Conservation (phyloP, 2,329 filamentous ascomycete species). For the Erysiphe pulchra region DNA sequence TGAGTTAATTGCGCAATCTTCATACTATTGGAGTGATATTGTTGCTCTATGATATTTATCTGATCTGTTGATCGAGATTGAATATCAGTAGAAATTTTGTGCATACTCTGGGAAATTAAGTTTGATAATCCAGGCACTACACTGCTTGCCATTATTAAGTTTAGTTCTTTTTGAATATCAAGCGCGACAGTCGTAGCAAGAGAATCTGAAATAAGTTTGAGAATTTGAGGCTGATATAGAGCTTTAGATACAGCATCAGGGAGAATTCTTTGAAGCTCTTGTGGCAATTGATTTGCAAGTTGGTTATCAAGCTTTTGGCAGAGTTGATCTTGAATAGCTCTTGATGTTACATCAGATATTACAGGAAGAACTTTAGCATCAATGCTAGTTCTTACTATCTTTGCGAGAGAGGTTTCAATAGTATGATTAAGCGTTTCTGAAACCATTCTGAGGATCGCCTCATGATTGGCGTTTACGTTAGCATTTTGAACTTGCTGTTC, state of each 20-base stretch:
- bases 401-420: slow-evolving; percentile 22
- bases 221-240: slow-evolving; percentile 47
- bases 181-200: slow-evolving; percentile 39
- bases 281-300: slow-evolving; percentile 16
- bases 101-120: slow-evolving; percentile 36
- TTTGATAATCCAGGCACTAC: slow-evolving; percentile 41
- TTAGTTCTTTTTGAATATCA: slow-evolving; percentile 44
- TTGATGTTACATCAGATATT: slow-evolving; percentile 39
- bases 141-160: slow-evolving; percentile 30
- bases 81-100: slow-evolving; percentile 41
- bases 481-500: slow-evolving; percentile 41
- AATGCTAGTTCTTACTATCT: slow-evolving; percentile 35
- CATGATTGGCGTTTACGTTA: slow-evolving; percentile 36
- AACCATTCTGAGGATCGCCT: slow-evolving; percentile 40
- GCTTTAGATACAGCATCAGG: slow-evolving; percentile 40
- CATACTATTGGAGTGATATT: slow-evolving; percentile 15
- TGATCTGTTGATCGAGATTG: slow-evolving; percentile 26
- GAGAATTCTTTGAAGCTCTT: slow-evolving; percentile 44
- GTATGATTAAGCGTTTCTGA: slow-evolving; percentile 44
- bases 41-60: slow-evolving; percentile 9
- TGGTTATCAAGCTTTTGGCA: slow-evolving; percentile 27
- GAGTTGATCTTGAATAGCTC: slow-evolving; percentile 46
- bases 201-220: slow-evolving; percentile 46
- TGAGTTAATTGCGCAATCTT: slow-evolving; percentile 52
- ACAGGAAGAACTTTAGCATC: slow-evolving; percentile 52